phyloP scores from a whole-genome alignment of 306 rosid genomes.

The Alnus rubra region DNA sequence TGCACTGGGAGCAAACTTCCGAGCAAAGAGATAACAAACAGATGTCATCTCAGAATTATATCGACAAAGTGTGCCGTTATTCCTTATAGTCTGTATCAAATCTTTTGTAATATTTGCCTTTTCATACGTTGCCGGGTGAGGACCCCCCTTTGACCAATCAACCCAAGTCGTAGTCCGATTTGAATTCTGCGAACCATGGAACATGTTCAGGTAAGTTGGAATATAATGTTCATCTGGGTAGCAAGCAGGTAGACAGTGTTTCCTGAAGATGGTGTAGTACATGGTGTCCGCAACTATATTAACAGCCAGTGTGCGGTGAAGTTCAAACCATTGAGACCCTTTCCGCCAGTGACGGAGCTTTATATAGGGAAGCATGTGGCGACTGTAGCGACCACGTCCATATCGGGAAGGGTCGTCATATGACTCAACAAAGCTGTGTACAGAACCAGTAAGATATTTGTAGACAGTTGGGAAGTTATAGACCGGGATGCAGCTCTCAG shows the following conservation, averaged over 20 bases:
- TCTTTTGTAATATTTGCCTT: slow-evolving; percentile 51
- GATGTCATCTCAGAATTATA: slow-evolving; percentile 77
- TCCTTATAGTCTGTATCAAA: slow-evolving; percentile 63
- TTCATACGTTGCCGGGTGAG: slow-evolving; percentile 75
- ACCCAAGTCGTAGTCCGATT: slow-evolving; percentile 92
- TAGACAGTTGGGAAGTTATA: slow-evolving; percentile 77
- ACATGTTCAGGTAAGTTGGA: slow-evolving; percentile 83
- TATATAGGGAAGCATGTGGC: slow-evolving; percentile 79
- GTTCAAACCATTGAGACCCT: slow-evolving; percentile 93
- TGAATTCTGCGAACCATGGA: slow-evolving; percentile 65
- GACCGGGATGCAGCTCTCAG: slow-evolving; percentile 95
- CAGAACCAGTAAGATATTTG: slow-evolving; percentile 62
- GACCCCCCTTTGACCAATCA: slow-evolving; percentile 86
- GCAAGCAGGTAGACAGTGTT: slow-evolving; percentile 87
- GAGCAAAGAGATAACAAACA: slow-evolving; percentile 80
- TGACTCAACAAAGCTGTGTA: slow-evolving; percentile 76
- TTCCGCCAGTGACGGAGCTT: slow-evolving; percentile 79
- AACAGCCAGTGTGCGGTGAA: slow-evolving; percentile 59
- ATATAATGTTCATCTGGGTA: slow-evolving; percentile 93
- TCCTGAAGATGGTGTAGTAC: slow-evolving; percentile 63
- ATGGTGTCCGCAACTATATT: slow-evolving; percentile 54
- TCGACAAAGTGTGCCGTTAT: slow-evolving; percentile 59
- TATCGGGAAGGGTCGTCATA: slow-evolving; percentile 85
- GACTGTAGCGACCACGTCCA: slow-evolving; percentile 89
- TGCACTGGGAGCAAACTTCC: slow-evolving; percentile 73